Evolutionary conservation across 164 flowering plant genomes (phyloP), one percentile per base, ranked within the genome.

Genomic region (Aristolochia californica): DNA sequence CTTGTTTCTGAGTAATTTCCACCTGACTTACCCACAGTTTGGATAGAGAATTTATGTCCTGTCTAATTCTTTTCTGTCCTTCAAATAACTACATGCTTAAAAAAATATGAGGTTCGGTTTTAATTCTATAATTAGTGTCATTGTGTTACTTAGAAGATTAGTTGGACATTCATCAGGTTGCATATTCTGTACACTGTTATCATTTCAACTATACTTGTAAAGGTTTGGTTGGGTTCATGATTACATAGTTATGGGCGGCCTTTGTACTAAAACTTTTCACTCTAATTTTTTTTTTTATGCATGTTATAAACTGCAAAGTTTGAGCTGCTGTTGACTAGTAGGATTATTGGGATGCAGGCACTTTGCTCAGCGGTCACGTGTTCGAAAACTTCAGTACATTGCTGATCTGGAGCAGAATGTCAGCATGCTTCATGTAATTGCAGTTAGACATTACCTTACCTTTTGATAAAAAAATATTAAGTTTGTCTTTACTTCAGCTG

Each of bases 321-420:
- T 48, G 23, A 48, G 22, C 21, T 22, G 20, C 0, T n/a, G 51
- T 9, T 22, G 22, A 22, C 1, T 17, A 10, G n/a, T 22, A 12
- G 51, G 11, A 0, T 48, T 18, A 5, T 8, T 5, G 15, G 22
- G n/a, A 16, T 59, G 27, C 80, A 88, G 98, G 83, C 89, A 87
- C 78, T 87, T 82, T 70, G 97, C 97, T 60, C 98, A 87, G 70
- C 84, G 94, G 9, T 93, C 98, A 26, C 74, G 98, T 67, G 97
- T 87, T 25, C 79, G 97, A 28, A 93, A 93, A 65, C 98, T 93
- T 76, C 97, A 88, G 63, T 85, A 88, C 80, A 93, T 93, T 60
- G 88, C 95, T 66, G 94, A 93, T 73, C 78, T 93, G 55, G 98
- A 87, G 65, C 85, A 81, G 58, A 83, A 82, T 74, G 88, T 89